Evolutionary conservation across 73 alveolate genomes (phyloP), one percentile per base, ranked within the genome.

Genomic region (Breviolum minutum): DNA sequence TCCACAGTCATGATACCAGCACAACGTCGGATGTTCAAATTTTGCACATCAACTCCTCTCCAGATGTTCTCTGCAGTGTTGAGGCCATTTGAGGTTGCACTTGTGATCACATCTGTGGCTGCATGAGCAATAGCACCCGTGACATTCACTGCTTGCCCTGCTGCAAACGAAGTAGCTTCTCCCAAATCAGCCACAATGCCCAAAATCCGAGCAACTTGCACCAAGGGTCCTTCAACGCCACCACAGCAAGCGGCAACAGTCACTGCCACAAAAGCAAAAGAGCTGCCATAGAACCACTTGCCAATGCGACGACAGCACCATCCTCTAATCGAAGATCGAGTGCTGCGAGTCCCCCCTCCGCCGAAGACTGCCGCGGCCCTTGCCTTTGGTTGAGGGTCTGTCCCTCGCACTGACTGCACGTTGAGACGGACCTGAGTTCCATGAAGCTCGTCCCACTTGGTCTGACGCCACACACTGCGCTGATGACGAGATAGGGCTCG

Each of bases 31-130:
- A 68, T 27, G 14, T 12, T 12, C 69, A 80, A 12, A 10, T 48
- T 7, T 0, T 30, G 16, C 9, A 80, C 54, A n/a, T 80, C 89
- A 64, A 80, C 89, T 8, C 89, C 89, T 13, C 89, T 69, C 89
- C 89, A 80, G 32, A 40, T 30, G 12, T 80, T 80, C 7, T 80
- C 69, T 7, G 89, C 89, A 32, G 89, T 40, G 69, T 19, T 80
- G 24, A 80, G 69, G 17, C 89, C 89, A 40, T 80, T 80, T 24
- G 89, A 32, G 11, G 89, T 80, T 8, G 89, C 89, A 13, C 32
- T 13, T 17, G 69, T n/a, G 8, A 80, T 30, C 8, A 80, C 69
- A 7, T 80, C 89, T 7, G 89, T 32, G 89, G 89, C 89, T 17
- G 89, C 66, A 14, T n/a, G 6, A 13, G 89, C 89, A 27, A 80